A percentile compares a stretch with the other conserved stretches of the same genome.
These are phyloP conservation scores for Diddensiella transvaalensis DNA, from an alignment of 805 yeast genomes.

Conservation along the genomic window DNA sequence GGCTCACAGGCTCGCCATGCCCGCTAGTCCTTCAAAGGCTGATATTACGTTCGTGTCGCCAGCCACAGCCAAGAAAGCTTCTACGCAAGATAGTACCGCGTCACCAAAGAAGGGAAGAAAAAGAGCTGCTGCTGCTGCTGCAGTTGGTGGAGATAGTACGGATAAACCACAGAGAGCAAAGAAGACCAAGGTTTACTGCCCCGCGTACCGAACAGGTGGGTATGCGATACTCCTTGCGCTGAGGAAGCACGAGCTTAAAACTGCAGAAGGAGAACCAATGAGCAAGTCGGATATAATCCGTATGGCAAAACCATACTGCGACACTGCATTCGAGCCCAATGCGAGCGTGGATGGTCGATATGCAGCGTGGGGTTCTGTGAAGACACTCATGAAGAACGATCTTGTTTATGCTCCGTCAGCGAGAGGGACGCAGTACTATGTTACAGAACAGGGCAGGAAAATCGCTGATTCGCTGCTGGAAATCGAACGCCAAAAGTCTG, in stretches of 20 bases:
- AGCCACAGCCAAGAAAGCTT: constrained; percentile 1
- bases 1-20: constrained; percentile 47
- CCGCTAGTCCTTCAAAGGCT: constrained; percentile 33
- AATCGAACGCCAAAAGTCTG: constrained; percentile 35
- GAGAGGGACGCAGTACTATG: constrained; percentile 39
- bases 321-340: constrained; percentile 38
- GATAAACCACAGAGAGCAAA: constrained; percentile 14
- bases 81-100: constrained; percentile 1
- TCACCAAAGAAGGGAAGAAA: neutral
- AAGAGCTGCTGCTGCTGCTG: neutral
- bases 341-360: constrained; percentile 15
- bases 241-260: constrained; percentile 31
- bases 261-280: constrained; percentile 46
- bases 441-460: constrained; percentile 66
- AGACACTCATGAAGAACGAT: constrained; percentile 57
- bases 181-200: constrained; percentile 52
- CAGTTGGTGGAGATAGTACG: constrained; percentile 12
- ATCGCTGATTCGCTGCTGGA: constrained; percentile 56
- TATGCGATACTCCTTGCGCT: constrained; percentile 73
- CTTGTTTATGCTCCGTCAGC: constrained; percentile 51
- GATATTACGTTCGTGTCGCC: constrained; percentile 10
- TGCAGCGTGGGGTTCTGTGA: constrained; percentile 39
- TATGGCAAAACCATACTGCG: constrained; percentile 39
- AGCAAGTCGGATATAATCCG: constrained; percentile 56
- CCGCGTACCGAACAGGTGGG: constrained; percentile 74